Evolutionary conservation across 2,329 filamentous ascomycete species (phyloP), one percentile per base, ranked within the genome.

Genomic region (Paecilomyces sp.): DNA sequence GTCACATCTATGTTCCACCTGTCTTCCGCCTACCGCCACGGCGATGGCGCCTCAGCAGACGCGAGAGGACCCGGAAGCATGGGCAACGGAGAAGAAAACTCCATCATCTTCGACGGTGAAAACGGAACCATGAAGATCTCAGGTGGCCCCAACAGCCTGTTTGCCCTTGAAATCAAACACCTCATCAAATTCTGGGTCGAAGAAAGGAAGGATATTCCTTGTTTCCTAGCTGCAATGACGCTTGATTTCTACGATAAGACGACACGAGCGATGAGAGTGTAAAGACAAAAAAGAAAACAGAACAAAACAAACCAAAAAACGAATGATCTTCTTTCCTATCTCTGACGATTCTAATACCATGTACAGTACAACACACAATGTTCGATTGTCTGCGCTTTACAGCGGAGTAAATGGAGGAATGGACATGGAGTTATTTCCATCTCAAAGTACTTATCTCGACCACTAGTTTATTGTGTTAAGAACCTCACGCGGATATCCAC

Each of bases 101-200:
- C 79, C 4, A 86, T 87, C 54, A 86, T 96, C 0, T 97, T 97
- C 73, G 92, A 96, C 74, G 92, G 92, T 57, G 92, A 97, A 77
- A 87, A 89, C 60, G 94, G 93, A 7, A 97, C 92, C 0, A 99
- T 99, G 94, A 99, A 99, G 82, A 90, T 99, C 60, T 90, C 88
- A 34, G 94, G 94, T 1, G 94, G 94, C 0, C 90, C 92, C 1
- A 85, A 90, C 70, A 95, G 91, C 70, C 82, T 86, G 12, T 99
- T 99, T 75, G 94, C 92, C 1, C 79, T 85, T 58, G 88, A 92
- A 74, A 96, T 99, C 63, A 84, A 84, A 64, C 89, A 91, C 69
- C 85, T 92, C 72, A 93, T 97, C 69, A 88, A 91, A 64, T 97
- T 96, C 74, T 99, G 94, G 93, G 93, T 97, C 0, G 85, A 95